Evolutionary conservation across 2,329 filamentous ascomycete genomes (phyloP), one percentile per base, ranked within the genome.

Genomic region (Pseudogymnoascus sp.): DNA sequence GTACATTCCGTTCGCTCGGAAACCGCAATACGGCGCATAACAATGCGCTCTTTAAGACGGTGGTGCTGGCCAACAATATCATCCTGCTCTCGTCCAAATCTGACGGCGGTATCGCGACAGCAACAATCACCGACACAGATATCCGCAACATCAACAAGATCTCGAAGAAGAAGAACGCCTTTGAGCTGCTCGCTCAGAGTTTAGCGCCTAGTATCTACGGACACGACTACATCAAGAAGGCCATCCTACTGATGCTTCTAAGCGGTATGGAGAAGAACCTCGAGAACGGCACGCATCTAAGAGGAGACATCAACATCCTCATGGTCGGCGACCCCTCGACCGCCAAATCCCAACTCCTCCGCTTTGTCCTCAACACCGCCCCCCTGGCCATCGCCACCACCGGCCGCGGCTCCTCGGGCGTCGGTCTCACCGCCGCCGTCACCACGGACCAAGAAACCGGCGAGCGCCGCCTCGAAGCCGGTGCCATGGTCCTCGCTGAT

Each of bases 251-350:
- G 60, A 96, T 97, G 90, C 83, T 99, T 29, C 80, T 99, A 12
- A 90, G 95, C 72, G 95, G 95, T 64, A 92, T 96, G 83, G 95
- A 99, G 80, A 99, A 99, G 82, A 99, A 99, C 72, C 77, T 99
- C 64, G 95, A 97, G 67, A 99, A 99, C 70, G 95, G 95, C 64
- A 97, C 95, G 1, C 95, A 99, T 83, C 78, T 99, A 74, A 89
- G 95, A 83, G 95, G 95, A 79, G 95, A 99, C 73, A 97, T 99
- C 78, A 99, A 99, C 75, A 96, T 99, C 69, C 82, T 99, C 61
- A 97, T 99, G 95, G 93, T 99, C 47, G 95, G 95, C 78, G 95
- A 99, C 75, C 95, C 95, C 2, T 99, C 95, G 0, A 99, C 95
- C 0, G 95, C 95, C 65, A 99, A 99, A 75, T 99, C 95, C n/a